Conservation (phyloP, 139 green algal genomes). For the Picochlorum sp. region DNA sequence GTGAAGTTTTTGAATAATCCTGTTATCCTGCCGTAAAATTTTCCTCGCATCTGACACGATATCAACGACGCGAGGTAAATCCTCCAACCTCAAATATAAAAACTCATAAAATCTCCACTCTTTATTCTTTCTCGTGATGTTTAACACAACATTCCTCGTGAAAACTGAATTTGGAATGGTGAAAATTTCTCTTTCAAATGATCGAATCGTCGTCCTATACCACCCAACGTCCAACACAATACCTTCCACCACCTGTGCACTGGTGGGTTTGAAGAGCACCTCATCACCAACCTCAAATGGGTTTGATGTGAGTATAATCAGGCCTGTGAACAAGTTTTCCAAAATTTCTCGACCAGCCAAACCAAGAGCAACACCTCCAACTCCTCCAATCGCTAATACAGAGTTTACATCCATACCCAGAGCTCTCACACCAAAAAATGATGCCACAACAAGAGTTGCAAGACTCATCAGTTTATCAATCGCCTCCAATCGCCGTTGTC, state of each 20-base stretch:
- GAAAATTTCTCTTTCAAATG: slow-evolving; percentile 71
- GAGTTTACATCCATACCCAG: slow-evolving; percentile 65
- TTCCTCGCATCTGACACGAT: slow-evolving; percentile 66
- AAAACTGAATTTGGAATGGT: slow-evolving; percentile 70
- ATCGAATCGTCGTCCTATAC: slow-evolving; percentile 78
- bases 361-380: slow-evolving; percentile 88
- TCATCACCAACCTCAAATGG: slow-evolving; percentile 74
- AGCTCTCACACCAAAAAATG: slow-evolving; percentile 53
- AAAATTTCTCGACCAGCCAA: slow-evolving; percentile 83
- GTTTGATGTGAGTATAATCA: slow-evolving; percentile 75
- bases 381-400: slow-evolving; percentile 84
- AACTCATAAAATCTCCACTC: slow-evolving; percentile 86
- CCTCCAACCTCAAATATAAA: slow-evolving; percentile 44
- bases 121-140: slow-evolving; percentile 73
- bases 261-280: slow-evolving; percentile 60
- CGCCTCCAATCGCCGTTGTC: slow-evolving; percentile 59
- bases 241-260: slow-evolving; percentile 63
- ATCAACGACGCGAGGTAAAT: slow-evolving; percentile 24
- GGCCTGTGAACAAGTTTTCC: slow-evolving; percentile 88
- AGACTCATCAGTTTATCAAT: slow-evolving; percentile 61
- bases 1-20: slow-evolving; percentile 85
- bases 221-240: slow-evolving; percentile 87
- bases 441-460: slow-evolving; percentile 47
- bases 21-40: slow-evolving; percentile 48
- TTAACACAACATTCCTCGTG: slow-evolving; percentile 81